phyloP scores from a whole-genome alignment of 495 filamentous ascomycete species.

The Annulohypoxylon stygium region DNA sequence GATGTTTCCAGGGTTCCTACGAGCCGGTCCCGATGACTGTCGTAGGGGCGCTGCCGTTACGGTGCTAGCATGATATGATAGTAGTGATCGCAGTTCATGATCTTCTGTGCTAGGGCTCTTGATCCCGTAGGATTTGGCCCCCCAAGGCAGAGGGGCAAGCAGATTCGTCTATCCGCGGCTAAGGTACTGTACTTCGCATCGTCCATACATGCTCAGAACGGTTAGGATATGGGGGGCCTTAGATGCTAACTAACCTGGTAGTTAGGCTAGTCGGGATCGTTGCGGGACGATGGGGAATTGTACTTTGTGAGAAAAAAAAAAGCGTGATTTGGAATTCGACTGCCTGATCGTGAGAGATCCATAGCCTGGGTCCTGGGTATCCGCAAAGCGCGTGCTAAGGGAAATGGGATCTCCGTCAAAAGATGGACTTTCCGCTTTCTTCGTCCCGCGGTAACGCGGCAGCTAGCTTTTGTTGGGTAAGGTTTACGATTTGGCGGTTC shows the following conservation, averaged over 20 bases:
- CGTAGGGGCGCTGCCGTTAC: not conserved
- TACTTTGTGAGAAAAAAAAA: not conserved
- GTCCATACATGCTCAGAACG: not conserved
- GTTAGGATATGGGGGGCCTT: not conserved
- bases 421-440: slow-evolving; percentile 6
- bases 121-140: slow-evolving; percentile 12
- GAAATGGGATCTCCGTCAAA: not conserved
- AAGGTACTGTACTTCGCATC: not conserved
- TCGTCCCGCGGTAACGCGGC: slow-evolving; percentile 1
- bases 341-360: not conserved
- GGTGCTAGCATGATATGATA: slow-evolving; percentile 7
- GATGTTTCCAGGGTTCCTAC: not conserved
- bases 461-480: slow-evolving; percentile 5
- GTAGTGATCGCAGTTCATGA: not conserved
- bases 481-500: not conserved
- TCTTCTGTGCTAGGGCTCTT: not conserved
- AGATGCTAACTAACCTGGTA: not conserved
- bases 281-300: not conserved
- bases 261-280: not conserved
- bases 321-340: not conserved
- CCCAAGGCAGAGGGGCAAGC: not conserved
- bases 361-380: too few relatives aligned
- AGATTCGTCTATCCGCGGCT: not conserved
- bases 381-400: not conserved
- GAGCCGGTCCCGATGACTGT: not conserved